Evolutionary conservation across 495 filamentous ascomycete species (phyloP).

Genomic region (Hypoxylon perforatum): DNA sequence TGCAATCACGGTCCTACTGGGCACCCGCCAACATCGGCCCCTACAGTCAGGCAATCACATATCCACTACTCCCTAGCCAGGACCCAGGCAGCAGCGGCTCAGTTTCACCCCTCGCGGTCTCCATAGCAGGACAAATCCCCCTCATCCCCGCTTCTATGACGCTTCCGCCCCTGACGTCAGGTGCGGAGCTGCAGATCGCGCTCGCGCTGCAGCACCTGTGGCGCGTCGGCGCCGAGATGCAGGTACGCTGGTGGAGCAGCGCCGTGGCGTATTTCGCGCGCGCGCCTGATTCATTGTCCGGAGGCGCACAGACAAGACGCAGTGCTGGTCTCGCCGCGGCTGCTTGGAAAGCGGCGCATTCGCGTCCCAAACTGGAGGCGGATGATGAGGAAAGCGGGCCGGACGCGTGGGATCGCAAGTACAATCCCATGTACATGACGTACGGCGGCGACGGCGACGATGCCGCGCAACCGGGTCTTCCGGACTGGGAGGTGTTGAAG

Average conservation of each 20-base stretch:
- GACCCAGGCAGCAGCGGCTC: slow-evolving; percentile 6
- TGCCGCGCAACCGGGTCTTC: slow-evolving; percentile 37
- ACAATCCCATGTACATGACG: slow-evolving; percentile 57
- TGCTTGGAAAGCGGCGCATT: slow-evolving; percentile 54
- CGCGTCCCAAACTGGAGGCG: not conserved
- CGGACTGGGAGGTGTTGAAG: slow-evolving; percentile 48
- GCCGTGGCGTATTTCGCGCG: slow-evolving; percentile 76
- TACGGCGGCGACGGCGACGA: slow-evolving; percentile 34
- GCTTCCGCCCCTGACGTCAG: slow-evolving; percentile 43
- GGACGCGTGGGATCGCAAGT: slow-evolving; percentile 79
- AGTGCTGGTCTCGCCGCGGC: slow-evolving; percentile 38
- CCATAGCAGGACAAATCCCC: slow-evolving; percentile 90
- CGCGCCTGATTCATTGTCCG: slow-evolving; percentile 19
- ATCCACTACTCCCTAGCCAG: slow-evolving; percentile 54
- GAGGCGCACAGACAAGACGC: slow-evolving; percentile 20
- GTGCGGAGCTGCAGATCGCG: slow-evolving; percentile 46
- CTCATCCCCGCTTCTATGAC: slow-evolving; percentile 85
- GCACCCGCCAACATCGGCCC: slow-evolving; percentile 98
- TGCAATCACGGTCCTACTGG: slow-evolving; percentile 96
- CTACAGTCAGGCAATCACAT: slow-evolving; percentile 88
- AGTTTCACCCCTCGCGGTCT: slow-evolving; percentile 41
- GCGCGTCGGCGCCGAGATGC: slow-evolving; percentile 79
- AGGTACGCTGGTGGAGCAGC: slow-evolving; percentile 77
- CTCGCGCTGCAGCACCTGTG: slow-evolving; percentile 90
- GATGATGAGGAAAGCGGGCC: slow-evolving; percentile 57